Percentiles rank a stretch among this genome's conserved stretches.
Evolutionary conservation across 331 rosid genomes (phyloP).

Genomic region (Cucumis variabilis): DNA sequence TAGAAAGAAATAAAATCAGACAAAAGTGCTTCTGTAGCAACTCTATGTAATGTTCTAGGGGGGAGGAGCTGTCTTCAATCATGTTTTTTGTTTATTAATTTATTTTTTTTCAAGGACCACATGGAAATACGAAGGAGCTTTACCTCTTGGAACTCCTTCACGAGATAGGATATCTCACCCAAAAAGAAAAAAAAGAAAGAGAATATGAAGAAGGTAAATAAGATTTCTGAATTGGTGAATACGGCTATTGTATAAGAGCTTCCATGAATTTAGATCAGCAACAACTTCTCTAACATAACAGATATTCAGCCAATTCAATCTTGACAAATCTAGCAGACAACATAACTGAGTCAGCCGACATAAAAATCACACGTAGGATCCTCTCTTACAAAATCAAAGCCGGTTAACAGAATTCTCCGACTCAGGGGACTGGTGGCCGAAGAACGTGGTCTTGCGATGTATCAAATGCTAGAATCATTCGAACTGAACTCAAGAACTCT

Average conservation of each 20-base stretch:
- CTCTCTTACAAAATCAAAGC: constrained; percentile 3
- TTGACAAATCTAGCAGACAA: constrained; percentile 13
- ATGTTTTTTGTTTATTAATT: constrained; percentile 36
- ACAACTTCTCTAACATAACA: neutral
- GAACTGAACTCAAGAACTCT: too few species aligned
- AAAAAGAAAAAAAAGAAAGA: neutral
- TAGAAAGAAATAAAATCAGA: constrained; percentile 43
- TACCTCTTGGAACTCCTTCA: too few species aligned
- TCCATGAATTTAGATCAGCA: neutral
- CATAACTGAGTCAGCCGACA: neutral
- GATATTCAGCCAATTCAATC: constrained; percentile 17
- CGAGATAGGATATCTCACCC: too few species aligned
- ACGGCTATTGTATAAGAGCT: neutral
- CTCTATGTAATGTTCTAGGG: constrained; percentile 41
- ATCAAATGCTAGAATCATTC: too few species aligned
- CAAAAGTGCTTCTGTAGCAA: constrained; percentile 37
- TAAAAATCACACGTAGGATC: neutral
- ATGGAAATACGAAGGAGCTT: constrained; percentile 20
- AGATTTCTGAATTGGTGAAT: neutral
- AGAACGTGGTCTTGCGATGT: constrained; percentile 92
- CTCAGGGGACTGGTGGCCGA: constrained; percentile 94
- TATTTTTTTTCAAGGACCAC: constrained; percentile 30
- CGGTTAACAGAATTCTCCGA: neutral
- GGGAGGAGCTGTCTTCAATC: constrained; percentile 37
- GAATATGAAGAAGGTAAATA: neutral